Percentiles rank a stretch among this genome's conserved stretches.
Conservation (phyloP, 1,284 basidiomycete species). For the Leccinum solheimii region DNA sequence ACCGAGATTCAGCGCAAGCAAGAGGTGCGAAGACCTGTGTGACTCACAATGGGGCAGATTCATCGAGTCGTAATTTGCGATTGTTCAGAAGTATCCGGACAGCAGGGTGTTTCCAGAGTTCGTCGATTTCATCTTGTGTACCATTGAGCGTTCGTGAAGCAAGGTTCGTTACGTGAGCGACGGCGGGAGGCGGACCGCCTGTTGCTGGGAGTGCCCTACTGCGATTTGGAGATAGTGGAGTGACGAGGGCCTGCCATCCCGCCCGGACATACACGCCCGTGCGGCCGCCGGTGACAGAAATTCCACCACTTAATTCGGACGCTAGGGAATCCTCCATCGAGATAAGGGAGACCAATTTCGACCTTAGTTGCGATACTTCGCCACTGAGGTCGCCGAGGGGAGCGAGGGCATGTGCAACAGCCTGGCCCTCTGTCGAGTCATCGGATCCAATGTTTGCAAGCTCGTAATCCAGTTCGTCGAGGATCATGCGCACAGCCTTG, state of each 20-base stretch:
- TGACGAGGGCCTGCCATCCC: slow-evolving; percentile 64
- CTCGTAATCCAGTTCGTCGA: slow-evolving; percentile 70
- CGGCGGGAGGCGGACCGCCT: slow-evolving; percentile 36
- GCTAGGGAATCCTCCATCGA: slow-evolving; percentile 68
- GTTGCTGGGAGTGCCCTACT: slow-evolving; percentile 42
- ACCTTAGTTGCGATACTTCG: slow-evolving; percentile 55
- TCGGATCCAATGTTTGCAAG: slow-evolving; percentile 38
- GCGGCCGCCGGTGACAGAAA: slow-evolving; percentile 57
- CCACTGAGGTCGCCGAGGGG: slow-evolving; percentile 37
- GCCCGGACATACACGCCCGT: slow-evolving; percentile 64
- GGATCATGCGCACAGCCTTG: slow-evolving; percentile 72
- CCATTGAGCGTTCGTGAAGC: slow-evolving; percentile 55
- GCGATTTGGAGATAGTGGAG: slow-evolving; percentile 42
- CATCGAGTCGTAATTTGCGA: slow-evolving; percentile 67
- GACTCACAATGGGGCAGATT: slow-evolving; percentile 72
- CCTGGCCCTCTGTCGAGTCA: slow-evolving; percentile 30
- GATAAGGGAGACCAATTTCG: slow-evolving; percentile 60
- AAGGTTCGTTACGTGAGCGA: slow-evolving; percentile 48
- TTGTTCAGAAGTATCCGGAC: slow-evolving; percentile 55
- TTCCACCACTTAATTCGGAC: slow-evolving; percentile 63
- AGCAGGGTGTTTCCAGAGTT: slow-evolving; percentile 68
- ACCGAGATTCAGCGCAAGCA: slow-evolving; percentile 9
- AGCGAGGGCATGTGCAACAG: slow-evolving; percentile 33
- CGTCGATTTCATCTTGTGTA: slow-evolving; percentile 50
- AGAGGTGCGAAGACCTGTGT: background rate